Evolutionary conservation across 805 yeast genomes (phyloP).

Genomic region (Metschnikowia aberdeeniae): DNA sequence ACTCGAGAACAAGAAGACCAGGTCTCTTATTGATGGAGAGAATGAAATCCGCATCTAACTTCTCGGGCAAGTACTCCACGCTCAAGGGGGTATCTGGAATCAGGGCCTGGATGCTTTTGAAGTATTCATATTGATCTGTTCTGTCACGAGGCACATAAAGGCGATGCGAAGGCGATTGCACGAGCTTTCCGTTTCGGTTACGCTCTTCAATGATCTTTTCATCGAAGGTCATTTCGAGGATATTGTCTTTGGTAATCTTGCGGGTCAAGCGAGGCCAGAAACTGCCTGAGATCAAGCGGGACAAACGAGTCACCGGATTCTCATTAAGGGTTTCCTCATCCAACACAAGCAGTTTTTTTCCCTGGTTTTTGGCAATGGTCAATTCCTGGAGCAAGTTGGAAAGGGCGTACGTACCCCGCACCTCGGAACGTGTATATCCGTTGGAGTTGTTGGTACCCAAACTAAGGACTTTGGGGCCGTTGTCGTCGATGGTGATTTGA

Average conservation of each 20-base stretch:
- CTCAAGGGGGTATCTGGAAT: slow-evolving; percentile 59
- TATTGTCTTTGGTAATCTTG: slow-evolving; percentile 55
- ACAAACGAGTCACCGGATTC: slow-evolving; percentile 77
- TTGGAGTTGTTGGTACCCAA: slow-evolving; percentile 81
- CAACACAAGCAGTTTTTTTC: slow-evolving; percentile 69
- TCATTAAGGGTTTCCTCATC: slow-evolving; percentile 84
- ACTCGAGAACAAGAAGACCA: slow-evolving; percentile 80
- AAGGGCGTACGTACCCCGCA: slow-evolving; percentile 86
- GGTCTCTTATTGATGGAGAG: slow-evolving; percentile 76
- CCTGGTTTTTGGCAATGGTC: slow-evolving; percentile 78
- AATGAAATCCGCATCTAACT: slow-evolving; percentile 73
- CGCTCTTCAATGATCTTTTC: slow-evolving; percentile 61
- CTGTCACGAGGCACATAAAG: slow-evolving; percentile 72
- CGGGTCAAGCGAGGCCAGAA: slow-evolving; percentile 84
- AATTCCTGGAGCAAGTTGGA: slow-evolving; percentile 84
- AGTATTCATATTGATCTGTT: slow-evolving; percentile 70
- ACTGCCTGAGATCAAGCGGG: slow-evolving; percentile 65
- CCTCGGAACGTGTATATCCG: slow-evolving; percentile 63
- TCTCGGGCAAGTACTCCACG: slow-evolving; percentile 72
- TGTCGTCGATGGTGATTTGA: slow-evolving; percentile 83
- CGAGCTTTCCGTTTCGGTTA: slow-evolving; percentile 29
- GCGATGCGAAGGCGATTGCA: slow-evolving; percentile 55
- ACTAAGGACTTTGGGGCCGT: slow-evolving; percentile 76
- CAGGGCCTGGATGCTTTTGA: slow-evolving; percentile 45
- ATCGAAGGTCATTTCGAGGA: slow-evolving; percentile 71